Conservation (phyloP, 2,329 filamentous ascomycete genomes). For the Ceratocystiopsis brevicomis region DNA sequence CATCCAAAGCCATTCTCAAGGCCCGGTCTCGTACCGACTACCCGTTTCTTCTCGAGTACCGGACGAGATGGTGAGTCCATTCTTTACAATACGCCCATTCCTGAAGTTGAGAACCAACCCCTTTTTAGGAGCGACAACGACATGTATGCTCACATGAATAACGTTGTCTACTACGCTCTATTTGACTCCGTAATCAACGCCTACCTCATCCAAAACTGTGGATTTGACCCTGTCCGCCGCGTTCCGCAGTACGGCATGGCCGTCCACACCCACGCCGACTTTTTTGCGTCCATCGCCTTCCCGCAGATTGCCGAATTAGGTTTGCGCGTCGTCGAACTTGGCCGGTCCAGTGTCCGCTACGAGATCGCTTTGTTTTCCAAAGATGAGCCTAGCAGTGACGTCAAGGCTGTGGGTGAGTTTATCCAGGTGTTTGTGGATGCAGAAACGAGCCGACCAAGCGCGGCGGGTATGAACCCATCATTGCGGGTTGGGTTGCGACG, state of each 20-base stretch:
- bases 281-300: slow-evolving; percentile 64
- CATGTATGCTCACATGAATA: slow-evolving; percentile 91
- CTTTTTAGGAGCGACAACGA: slow-evolving; percentile 65
- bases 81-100: not conserved
- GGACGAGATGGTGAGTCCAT: slow-evolving; percentile 58
- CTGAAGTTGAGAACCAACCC: not conserved
- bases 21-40: slow-evolving; percentile 53
- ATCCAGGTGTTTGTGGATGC: slow-evolving; percentile 79
- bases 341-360: slow-evolving; percentile 73
- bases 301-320: slow-evolving; percentile 68
- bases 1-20: slow-evolving; percentile 29
- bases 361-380: slow-evolving; percentile 74
- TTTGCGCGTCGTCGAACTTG: slow-evolving; percentile 65
- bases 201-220: slow-evolving; percentile 66
- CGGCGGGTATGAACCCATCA: slow-evolving; percentile 40
- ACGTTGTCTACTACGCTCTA: slow-evolving; percentile 69
- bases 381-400: slow-evolving; percentile 38
- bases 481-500: slow-evolving; percentile 41
- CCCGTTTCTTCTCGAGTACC: slow-evolving; percentile 58
- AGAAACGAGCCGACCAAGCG: slow-evolving; percentile 45
- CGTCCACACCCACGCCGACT: slow-evolving; percentile 71
- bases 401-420: slow-evolving; percentile 72
- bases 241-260: slow-evolving; percentile 64
- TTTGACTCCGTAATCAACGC: slow-evolving; percentile 81
- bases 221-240: slow-evolving; percentile 47